Evolutionary conservation across 2,329 filamentous ascomycete genomes (phyloP).

Genomic region (Diaporthe citrichinensis): DNA sequence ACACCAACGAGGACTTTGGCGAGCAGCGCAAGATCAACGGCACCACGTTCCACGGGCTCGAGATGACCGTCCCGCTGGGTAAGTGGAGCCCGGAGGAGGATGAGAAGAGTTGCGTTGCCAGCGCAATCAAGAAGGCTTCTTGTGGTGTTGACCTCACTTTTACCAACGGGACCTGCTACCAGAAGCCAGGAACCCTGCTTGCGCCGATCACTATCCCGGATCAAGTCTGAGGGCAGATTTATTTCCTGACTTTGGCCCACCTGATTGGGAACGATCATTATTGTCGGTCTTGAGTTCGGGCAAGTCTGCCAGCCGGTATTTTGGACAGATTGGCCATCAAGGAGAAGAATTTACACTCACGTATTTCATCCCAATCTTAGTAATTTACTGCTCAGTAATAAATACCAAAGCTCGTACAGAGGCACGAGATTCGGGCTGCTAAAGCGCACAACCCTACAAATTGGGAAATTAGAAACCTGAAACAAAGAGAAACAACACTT

Average conservation of each 20-base stretch:
- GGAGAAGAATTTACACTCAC: neutral
- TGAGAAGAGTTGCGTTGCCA: slow-evolving; percentile 7
- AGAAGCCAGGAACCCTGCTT: slow-evolving; percentile 2
- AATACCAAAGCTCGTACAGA: neutral
- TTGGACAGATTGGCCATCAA: too few relatives aligned
- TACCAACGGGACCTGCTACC: slow-evolving; percentile 16
- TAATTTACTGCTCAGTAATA: neutral
- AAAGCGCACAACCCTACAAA: too few relatives aligned
- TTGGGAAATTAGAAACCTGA: neutral
- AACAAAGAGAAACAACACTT: neutral
- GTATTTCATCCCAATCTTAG: too few relatives aligned
- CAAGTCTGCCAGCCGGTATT: neutral
- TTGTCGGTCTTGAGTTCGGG: neutral
- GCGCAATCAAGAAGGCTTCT: slow-evolving; percentile 27
- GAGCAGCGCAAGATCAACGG: slow-evolving; percentile 8
- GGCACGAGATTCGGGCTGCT: neutral
- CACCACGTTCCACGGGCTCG: slow-evolving; percentile 14
- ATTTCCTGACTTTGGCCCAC: accelerated
- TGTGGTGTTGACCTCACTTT: slow-evolving; percentile 23
- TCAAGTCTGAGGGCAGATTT: neutral
- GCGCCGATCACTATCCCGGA: neutral
- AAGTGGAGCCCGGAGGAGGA: neutral
- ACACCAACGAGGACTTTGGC: slow-evolving; percentile 1
- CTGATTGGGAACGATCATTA: neutral
- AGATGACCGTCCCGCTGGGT: slow-evolving; percentile 8